Conservation (phyloP, 257 asterid genomes). For the Leonotis leonurus region DNA sequence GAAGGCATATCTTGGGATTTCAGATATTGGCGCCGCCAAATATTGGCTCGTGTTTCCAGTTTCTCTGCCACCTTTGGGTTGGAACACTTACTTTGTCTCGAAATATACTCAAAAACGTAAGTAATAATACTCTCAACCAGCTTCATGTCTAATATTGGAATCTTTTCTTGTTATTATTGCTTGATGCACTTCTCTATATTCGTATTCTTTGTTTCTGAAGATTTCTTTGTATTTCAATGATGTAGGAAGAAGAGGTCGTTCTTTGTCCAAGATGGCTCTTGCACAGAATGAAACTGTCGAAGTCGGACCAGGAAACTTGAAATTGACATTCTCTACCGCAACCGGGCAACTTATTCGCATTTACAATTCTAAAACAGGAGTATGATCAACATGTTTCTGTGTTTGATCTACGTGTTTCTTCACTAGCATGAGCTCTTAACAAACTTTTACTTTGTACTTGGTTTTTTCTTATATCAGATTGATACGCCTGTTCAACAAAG, state of each 20-base stretch:
- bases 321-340: constrained; percentile 55
- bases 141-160: not conserved
- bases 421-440: not conserved
- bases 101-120: constrained; percentile 43
- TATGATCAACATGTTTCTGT: constrained; percentile 24
- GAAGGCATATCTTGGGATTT: constrained; percentile 60
- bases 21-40: constrained; percentile 44
- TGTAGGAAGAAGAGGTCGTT: constrained; percentile 35
- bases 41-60: constrained; percentile 67
- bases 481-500: constrained; percentile 76
- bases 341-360: constrained; percentile 77
- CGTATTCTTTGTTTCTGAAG: not conserved
- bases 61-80: constrained; percentile 67
- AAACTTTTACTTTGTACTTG: not conserved
- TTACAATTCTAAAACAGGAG: constrained; percentile 60
- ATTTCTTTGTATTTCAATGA: constrained; percentile 11
- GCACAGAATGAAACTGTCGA: constrained; percentile 39
- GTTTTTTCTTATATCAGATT: constrained; percentile 37
- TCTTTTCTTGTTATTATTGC: not conserved
- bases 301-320: constrained; percentile 73
- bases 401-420: not conserved
- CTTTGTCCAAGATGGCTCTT: constrained; percentile 19
- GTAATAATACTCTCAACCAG: not conserved
- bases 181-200: not conserved
- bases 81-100: constrained; percentile 66